Percentiles rank a stretch among this genome's conserved stretches.
Evolutionary conservation across 31 red algal genomes (phyloP).

Genomic region (Odonthalia washingtoniensis): DNA sequence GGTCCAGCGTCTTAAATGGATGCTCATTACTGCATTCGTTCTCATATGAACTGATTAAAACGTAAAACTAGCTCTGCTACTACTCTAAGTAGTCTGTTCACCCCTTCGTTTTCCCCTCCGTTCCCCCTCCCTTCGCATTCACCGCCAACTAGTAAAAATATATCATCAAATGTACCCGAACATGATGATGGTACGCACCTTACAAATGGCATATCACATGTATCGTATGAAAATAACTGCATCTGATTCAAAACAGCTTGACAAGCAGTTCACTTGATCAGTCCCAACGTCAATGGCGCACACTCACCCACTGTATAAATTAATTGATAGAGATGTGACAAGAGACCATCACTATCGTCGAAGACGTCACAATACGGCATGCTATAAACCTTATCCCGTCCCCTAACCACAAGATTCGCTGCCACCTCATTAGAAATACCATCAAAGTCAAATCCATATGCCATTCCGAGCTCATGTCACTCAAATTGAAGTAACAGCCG

Average conservation of each 20-base stretch:
- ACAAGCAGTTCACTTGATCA: neutral
- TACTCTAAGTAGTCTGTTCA: neutral
- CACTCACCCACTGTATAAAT: conserved; percentile 27
- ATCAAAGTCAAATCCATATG: neutral
- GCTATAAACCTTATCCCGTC: neutral
- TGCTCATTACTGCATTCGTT: conserved; percentile 40
- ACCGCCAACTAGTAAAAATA: too few species aligned
- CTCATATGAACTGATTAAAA: too few species aligned
- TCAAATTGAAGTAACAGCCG: neutral
- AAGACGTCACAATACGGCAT: conserved; percentile 17
- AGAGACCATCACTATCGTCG: conserved; percentile 24
- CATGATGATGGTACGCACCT: too few species aligned
- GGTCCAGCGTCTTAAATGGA: conserved; percentile 70
- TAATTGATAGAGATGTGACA: conserved; percentile 3
- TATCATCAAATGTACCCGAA: too few species aligned
- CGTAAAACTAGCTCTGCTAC: too few species aligned
- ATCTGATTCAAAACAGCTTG: too few species aligned
- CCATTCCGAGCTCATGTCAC: neutral
- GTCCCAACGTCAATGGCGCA: neutral
- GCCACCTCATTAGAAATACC: too few species aligned
- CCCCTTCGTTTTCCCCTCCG: neutral
- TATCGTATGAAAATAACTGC: too few species aligned
- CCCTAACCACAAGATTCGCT: too few species aligned
- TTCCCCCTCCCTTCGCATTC: too few species aligned
- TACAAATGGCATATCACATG: too few species aligned